Evolutionary conservation across 768 basidiomycete genomes (phyloP).

Genomic region (Panaeolus cyanescens): DNA sequence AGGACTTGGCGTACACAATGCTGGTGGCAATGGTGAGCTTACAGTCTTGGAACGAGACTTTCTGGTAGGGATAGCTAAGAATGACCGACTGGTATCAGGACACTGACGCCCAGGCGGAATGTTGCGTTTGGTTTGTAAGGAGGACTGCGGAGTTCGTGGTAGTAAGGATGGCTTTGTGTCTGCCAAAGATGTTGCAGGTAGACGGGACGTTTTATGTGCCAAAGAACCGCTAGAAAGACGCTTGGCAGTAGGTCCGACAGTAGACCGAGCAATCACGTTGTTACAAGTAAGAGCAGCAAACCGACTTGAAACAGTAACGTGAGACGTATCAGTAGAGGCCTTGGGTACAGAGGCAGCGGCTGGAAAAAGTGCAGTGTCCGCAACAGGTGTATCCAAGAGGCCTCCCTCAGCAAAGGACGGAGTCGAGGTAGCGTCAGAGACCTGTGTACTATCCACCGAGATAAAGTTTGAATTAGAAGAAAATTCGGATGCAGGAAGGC

Average conservation of each 20-base stretch:
- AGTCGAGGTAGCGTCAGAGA: not conserved
- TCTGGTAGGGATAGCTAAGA: conserved; percentile 2
- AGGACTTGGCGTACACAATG: conserved; percentile 10
- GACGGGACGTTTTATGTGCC: not conserved
- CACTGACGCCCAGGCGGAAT: conserved; percentile 1
- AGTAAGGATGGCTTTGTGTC: not conserved
- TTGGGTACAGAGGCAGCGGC: not conserved
- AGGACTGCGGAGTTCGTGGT: not conserved
- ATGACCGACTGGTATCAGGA: not conserved
- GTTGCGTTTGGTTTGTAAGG: conserved; percentile 10
- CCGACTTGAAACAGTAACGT: not conserved
- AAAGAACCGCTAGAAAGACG: not conserved
- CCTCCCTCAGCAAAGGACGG: not conserved
- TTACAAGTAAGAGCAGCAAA: not conserved
- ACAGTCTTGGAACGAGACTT: conserved; percentile 14
- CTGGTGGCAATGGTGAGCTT: conserved; percentile 10
- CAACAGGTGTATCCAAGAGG: not conserved
- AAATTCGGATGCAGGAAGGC: not conserved
- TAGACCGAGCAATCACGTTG: not conserved
- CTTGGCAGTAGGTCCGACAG: not conserved
- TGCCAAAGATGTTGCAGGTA: not conserved
- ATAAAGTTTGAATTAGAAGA: not conserved
- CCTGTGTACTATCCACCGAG: not conserved
- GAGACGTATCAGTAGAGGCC: no score
- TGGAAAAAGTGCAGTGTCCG: no score